Conservation (phyloP, 768 basidiomycete genomes). For the Serendipita indica region DNA sequence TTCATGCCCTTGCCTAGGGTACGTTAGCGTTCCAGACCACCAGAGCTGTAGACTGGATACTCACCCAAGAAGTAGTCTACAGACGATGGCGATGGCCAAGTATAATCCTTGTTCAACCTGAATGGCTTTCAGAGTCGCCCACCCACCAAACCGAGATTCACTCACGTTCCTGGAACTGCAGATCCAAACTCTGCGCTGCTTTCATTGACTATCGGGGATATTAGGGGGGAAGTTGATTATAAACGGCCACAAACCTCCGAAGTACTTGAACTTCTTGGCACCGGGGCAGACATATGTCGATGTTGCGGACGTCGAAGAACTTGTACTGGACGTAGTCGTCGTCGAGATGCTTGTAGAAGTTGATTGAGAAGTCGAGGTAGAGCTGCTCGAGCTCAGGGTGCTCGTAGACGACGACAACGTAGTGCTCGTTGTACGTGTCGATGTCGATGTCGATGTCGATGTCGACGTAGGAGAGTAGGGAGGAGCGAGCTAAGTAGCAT, state of each 20-base stretch:
- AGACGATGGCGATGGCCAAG: slow-evolving; percentile 31
- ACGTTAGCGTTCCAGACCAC: too few species aligned
- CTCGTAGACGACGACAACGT: slow-evolving; percentile 5
- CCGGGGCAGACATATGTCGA: slow-evolving; percentile 24
- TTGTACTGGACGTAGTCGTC: background rate
- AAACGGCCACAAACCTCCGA: slow-evolving; percentile 24
- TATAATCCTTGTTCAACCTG: too few species aligned
- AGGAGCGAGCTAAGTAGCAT: background rate
- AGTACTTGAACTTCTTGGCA: slow-evolving; percentile 44
- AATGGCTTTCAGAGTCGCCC: too few species aligned
- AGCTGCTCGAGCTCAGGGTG: background rate
- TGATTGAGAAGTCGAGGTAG: background rate
- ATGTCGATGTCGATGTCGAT: slow-evolving; percentile 21
- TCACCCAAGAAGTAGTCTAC: slow-evolving; percentile 23
- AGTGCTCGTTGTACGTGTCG: slow-evolving; percentile 19
- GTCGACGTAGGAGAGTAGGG: slow-evolving; percentile 17
- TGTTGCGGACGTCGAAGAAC: background rate
- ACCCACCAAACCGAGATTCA: too few species aligned
- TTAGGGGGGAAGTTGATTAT: background rate
- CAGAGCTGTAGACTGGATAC: too few species aligned
- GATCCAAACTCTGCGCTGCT: slow-evolving; percentile 51
- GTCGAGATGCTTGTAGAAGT: too few species aligned
- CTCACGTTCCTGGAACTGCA: too few species aligned
- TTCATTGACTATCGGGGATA: slow-evolving; percentile 31
- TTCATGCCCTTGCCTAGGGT: slow-evolving; percentile 40